Evolutionary conservation across 768 basidiomycete species (phyloP), one percentile per base, ranked within the genome.

Genomic region (Panus rudis): DNA sequence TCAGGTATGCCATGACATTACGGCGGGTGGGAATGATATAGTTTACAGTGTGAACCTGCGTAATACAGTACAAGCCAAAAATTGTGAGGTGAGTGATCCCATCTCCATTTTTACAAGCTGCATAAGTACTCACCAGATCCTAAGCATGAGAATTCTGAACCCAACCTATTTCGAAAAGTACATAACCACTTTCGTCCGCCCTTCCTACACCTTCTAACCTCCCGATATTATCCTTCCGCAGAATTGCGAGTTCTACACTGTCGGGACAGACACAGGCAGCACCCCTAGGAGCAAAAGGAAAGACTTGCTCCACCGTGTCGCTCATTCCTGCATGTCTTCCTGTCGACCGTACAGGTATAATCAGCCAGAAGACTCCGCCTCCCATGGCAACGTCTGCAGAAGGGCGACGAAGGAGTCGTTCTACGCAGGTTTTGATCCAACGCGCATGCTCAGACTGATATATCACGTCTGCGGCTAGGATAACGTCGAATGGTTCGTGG

Each of bases 381-480:
- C 39, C 42, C 23, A 13, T n/a, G 6, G 48, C 40, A 10, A 24
- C 4, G 4, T n/a, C 39, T 17, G 4, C 46, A 39, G 23, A 25
- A 20, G 58, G 46, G 7, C 41, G 51, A 1, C 45, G 51, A 28
- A 90, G 68, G 33, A 78, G 63, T 26, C 54, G 61, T 53, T 71
- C 70, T 17, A 82, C 78, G 41, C 84, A 85, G 3, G 52, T 55
- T 40, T 73, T 73, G 53, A 91, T 83, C 81, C 80, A 86, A 8
- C 58, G 45, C 3, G 84, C 81, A 55, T 89, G 87, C 14, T 70
- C 61, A 0, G 78, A 74, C 47, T 87, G 73, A 60, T 91, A 91
- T 7, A 90, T 69, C 41, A 89, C 79, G 51, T 92, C 87, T 24
- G 89, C 86, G 0, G 80, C 89, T 28, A 92, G 65, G 24, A 92